These are phyloP conservation scores for Phaeosphaeriaceae sp. DNA, from an alignment of 2,329 filamentous ascomycete species.

Conservation along the genomic window DNA sequence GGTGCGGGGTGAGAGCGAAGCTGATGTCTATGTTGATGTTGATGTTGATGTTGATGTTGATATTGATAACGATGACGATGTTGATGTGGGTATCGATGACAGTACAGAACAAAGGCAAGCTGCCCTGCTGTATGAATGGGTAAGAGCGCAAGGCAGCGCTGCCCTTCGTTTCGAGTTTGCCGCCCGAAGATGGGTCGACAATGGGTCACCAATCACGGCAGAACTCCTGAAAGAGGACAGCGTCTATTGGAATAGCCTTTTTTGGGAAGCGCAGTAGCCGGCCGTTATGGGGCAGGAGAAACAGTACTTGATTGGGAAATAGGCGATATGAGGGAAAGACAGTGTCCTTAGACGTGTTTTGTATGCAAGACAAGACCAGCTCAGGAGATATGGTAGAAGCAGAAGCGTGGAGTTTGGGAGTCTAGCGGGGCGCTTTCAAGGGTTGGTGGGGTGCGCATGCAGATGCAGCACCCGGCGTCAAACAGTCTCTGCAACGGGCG, in stretches of 20 bases:
- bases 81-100: neutral
- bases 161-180: slow-evolving; percentile 42
- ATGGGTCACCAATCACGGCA: slow-evolving; percentile 47
- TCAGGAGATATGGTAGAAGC: slow-evolving; percentile 20
- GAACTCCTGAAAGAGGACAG: slow-evolving; percentile 42
- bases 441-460: slow-evolving; percentile 20
- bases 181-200: slow-evolving; percentile 44
- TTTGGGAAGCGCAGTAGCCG: slow-evolving; percentile 28
- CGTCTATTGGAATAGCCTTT: slow-evolving; percentile 48
- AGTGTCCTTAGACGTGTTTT: slow-evolving; percentile 24
- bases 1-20: slow-evolving; percentile 7
- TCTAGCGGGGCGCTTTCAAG: slow-evolving; percentile 33
- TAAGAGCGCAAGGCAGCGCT: slow-evolving; percentile 22
- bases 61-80: neutral
- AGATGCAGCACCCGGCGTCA: slow-evolving; percentile 18
- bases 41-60: neutral
- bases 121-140: slow-evolving; percentile 13
- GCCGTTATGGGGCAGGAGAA: slow-evolving; percentile 16
- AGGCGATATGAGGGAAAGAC: slow-evolving; percentile 12
- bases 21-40: too few relatives aligned
- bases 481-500: slow-evolving; percentile 27
- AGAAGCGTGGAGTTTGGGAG: slow-evolving; percentile 24
- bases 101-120: slow-evolving; percentile 12
- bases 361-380: slow-evolving; percentile 18
- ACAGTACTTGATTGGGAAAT: slow-evolving; percentile 30